A percentile compares a stretch with the other conserved stretches of the same genome.
These are phyloP conservation scores for Boletus rubescentipes DNA, from an alignment of 768 basidiomycete genomes.

Conservation along the genomic window DNA sequence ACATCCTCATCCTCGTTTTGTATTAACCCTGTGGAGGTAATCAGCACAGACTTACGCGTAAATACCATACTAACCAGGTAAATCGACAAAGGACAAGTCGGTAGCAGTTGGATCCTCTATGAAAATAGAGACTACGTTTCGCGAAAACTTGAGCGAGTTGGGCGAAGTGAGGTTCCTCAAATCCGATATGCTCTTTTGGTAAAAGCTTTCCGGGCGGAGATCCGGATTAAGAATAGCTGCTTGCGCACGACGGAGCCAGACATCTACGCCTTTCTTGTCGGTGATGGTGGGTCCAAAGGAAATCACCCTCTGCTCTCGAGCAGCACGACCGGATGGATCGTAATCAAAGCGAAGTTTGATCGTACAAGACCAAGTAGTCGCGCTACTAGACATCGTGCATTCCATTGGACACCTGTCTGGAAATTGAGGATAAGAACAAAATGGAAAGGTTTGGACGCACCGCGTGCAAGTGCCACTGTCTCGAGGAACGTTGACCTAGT, in stretches of 20 bases:
- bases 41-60: conserved; percentile 2
- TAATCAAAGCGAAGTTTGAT: conserved; percentile 42
- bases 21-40: conserved; percentile 46
- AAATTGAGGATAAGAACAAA: not conserved
- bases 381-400: conserved; percentile 44
- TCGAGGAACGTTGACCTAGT: conserved; percentile 57
- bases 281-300: conserved; percentile 34
- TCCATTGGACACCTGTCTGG: conserved; percentile 51
- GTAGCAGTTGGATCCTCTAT: conserved; percentile 45
- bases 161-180: conserved; percentile 25
- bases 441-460: conserved; percentile 25
- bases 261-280: conserved; percentile 36
- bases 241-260: conserved; percentile 46
- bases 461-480: conserved; percentile 62
- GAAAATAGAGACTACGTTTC: conserved; percentile 48
- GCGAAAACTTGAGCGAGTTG: conserved; percentile 41
- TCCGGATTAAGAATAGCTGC: conserved; percentile 41
- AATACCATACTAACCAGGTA: conserved; percentile 42
- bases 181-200: conserved; percentile 23
- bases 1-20: conserved; percentile 46
- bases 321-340: conserved; percentile 27
- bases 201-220: conserved; percentile 16
- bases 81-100: conserved; percentile 52
- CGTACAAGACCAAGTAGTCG: conserved; percentile 42
- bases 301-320: conserved; percentile 9